A percentile compares a stretch with the other conserved stretches of the same genome.
These are phyloP conservation scores for Cornus florida DNA, from an alignment of 148 eudicot genomes.

Conservation along the genomic window DNA sequence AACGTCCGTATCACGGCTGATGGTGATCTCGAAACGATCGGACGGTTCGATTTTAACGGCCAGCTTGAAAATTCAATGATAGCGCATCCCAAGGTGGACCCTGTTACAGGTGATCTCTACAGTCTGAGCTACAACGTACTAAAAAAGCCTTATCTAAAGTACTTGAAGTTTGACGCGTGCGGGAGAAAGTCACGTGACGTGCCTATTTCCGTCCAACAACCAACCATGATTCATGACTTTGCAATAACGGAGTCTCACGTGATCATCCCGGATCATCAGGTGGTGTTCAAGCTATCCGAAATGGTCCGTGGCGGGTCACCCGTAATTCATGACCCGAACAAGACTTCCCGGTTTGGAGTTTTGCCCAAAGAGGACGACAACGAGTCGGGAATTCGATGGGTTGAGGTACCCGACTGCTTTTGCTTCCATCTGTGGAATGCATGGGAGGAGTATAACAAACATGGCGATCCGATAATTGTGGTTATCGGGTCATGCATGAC, in stretches of 20 bases:
- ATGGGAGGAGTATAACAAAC: constrained; percentile 44
- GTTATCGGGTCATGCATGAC: constrained; percentile 60
- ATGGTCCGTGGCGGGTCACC: constrained; percentile 54
- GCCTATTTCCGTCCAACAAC: constrained; percentile 27
- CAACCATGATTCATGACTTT: constrained; percentile 37
- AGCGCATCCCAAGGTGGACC: constrained; percentile 72
- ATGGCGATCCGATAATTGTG: constrained; percentile 29
- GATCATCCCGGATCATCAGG: constrained; percentile 20
- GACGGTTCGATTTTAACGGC: constrained; percentile 54
- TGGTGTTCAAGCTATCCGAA: constrained; percentile 55
- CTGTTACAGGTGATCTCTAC: constrained; percentile 43
- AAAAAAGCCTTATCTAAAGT: constrained; percentile 51
- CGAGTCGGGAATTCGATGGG: constrained; percentile 38
- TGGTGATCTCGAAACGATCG: constrained; percentile 45
- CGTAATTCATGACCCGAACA: constrained; percentile 32
- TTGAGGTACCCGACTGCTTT: constrained; percentile 46
- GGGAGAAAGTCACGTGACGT: constrained; percentile 53
- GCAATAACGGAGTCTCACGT: background rate
- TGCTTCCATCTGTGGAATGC: constrained; percentile 65
- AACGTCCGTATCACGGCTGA: constrained; percentile 30
- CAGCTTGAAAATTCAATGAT: constrained; percentile 50
- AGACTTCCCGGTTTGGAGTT: constrained; percentile 48
- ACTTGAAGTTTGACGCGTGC: constrained; percentile 28
- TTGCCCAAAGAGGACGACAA: constrained; percentile 25
- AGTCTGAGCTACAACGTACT: constrained; percentile 54